Evolutionary conservation across 148 eudicot genomes (phyloP), one percentile per base, ranked within the genome.

Genomic region (Camellia lanceoleosa): DNA sequence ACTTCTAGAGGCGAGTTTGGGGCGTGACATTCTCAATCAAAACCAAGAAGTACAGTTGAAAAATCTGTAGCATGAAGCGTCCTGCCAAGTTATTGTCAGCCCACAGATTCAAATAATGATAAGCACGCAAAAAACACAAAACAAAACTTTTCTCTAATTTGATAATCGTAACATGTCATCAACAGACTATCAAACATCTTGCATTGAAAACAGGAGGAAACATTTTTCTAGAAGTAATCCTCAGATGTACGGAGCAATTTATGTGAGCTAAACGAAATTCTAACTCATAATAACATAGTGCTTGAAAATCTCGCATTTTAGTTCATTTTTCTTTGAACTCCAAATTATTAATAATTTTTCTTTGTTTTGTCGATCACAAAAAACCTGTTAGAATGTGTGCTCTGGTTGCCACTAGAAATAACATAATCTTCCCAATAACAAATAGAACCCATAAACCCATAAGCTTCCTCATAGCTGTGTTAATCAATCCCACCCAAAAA

Each of bases 11-110:
- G n/a, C n/a, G n/a, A n/a, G n/a, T n/a, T n/a, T n/a, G n/a, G n/a
- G n/a, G n/a, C n/a, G n/a, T n/a, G n/a, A n/a, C n/a, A n/a, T n/a
- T n/a, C 76, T 60, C 42, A 15, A 11, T 61, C 16, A 70, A 47
- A 42, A 66, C 12, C n/a, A 2, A 16, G 44, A 73, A 52, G 38
- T 30, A 19, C 2, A 80, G 58, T 60, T 19, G 38, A 58, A 62
- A 63, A 15, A 75, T 60, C 19, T 60, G 42, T 55, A 75, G 69
- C 16, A 61, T n/a, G 79, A 76, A 64, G 14, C 68, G 43, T 12
- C n/a, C 41, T 10, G 18, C 71, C 20, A 51, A 20, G 41, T 23
- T 51, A 49, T 65, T 62, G 15, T 9, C n/a, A 55, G 5, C 76
- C 47, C 30, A 14, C 15, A 73, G 30, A 30, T 54, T 5, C 1